Evolutionary conservation across 257 asterid species (phyloP).

Genomic region (Craterostigma plantagineum): DNA sequence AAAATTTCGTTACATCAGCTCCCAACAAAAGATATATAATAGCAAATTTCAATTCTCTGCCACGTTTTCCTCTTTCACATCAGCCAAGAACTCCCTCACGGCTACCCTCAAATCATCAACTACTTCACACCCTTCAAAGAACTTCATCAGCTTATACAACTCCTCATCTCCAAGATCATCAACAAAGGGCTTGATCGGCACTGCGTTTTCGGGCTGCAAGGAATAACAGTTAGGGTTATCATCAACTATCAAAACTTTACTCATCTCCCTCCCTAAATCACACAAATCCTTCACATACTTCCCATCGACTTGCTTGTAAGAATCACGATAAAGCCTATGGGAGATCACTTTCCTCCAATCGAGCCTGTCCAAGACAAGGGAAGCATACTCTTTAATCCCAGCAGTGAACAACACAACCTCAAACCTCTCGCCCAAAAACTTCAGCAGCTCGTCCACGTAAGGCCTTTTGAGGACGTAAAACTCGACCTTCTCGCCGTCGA

Average conservation of each 20-base stretch:
- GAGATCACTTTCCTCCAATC: slow-evolving; percentile 45
- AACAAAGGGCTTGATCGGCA: slow-evolving; percentile 49
- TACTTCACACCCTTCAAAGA: slow-evolving; percentile 33
- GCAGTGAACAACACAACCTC: slow-evolving; percentile 88
- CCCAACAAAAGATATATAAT: slow-evolving; percentile 1
- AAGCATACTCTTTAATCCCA: slow-evolving; percentile 70
- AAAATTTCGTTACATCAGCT: slow-evolving; percentile 2
- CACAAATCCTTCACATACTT: slow-evolving; percentile 67
- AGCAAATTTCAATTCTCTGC: too few species aligned
- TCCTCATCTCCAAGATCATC: slow-evolving; percentile 61
- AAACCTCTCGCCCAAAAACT: slow-evolving; percentile 27
- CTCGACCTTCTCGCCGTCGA: slow-evolving; percentile 47
- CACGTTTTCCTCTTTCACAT: neutral
- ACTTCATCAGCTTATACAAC: slow-evolving; percentile 35
- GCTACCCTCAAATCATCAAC: slow-evolving; percentile 53
- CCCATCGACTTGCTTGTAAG: slow-evolving; percentile 65
- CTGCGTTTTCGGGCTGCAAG: slow-evolving; percentile 58
- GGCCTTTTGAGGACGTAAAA: slow-evolving; percentile 78
- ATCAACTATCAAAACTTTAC: slow-evolving; percentile 45
- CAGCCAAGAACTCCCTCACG: slow-evolving; percentile 19
- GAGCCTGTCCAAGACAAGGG: slow-evolving; percentile 54
- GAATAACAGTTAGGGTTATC: slow-evolving; percentile 74
- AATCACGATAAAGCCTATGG: slow-evolving; percentile 56
- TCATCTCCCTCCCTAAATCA: slow-evolving; percentile 60
- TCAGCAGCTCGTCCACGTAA: slow-evolving; percentile 58